Conservation (phyloP, 306 rosid species). For the Hippophae rhamnoides region DNA sequence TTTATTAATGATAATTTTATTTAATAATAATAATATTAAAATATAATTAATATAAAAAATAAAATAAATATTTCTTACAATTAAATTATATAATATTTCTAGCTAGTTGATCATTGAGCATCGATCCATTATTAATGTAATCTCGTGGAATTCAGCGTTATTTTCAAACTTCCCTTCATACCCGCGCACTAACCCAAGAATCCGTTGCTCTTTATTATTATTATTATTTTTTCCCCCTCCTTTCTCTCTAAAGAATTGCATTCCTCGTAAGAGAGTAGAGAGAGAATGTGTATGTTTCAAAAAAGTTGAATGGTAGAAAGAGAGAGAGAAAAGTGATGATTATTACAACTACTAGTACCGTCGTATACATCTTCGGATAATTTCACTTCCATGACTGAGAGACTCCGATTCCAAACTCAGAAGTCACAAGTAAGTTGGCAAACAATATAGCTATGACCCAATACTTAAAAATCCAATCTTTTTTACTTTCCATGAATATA, state of each 20-base stretch:
- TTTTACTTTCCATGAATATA: not conserved
- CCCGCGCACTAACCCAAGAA: conserved; percentile 72
- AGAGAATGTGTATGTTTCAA: conserved; percentile 6
- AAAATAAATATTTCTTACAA: too few species aligned
- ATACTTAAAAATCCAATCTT: not conserved
- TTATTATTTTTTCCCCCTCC: not conserved
- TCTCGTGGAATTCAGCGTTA: conserved; percentile 76
- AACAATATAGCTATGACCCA: too few species aligned
- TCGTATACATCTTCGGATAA: not conserved
- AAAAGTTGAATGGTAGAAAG: conserved; percentile 8
- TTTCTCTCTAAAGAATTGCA: not conserved
- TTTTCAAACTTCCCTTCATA: conserved; percentile 80
- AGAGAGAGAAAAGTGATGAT: not conserved
- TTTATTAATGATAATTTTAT: too few species aligned
- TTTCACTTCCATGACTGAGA: not conserved
- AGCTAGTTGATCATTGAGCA: too few species aligned
- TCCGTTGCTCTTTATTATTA: conserved; percentile 30
- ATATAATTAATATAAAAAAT: too few species aligned
- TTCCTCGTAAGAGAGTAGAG: conserved; percentile 6
- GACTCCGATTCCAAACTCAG: too few species aligned
- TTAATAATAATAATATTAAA: too few species aligned
- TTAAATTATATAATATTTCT: too few species aligned
- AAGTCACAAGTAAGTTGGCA: too few species aligned
- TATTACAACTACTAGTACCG: not conserved
- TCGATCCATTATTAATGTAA: conserved; percentile 25